Evolutionary conservation across 192 early-diverging fungal species (phyloP), one percentile per base, ranked within the genome.

Genomic region (Diversispora eburnea): DNA sequence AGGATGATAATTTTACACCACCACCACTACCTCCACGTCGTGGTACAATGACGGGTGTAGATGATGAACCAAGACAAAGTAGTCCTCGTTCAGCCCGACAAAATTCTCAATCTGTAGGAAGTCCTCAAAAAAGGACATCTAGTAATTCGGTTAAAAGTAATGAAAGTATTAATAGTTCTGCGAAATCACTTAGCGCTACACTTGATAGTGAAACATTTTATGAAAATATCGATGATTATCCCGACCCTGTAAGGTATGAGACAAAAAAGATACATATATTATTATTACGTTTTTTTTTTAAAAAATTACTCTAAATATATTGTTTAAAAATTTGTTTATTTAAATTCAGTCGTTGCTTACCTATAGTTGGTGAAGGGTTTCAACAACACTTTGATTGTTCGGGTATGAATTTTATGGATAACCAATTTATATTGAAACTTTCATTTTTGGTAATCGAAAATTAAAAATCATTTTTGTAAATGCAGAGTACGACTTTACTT

Each of bases 401-500:
- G 4, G 51, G 51, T 54, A 54, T 54, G 9, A 10, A 54, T 54
- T 54, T 54, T 54, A 8, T 4, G 3, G 51, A 17, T 25, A 7
- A 63, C 19, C 17, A 46, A 45, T 15, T n/a, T 19, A 13, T 12
- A 41, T 13, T 12, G 12, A 39, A 13, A 39, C 1, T 20, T 42
- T 58, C 48, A 1, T 71, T 71, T 71, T 71, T 19, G 5, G 33
- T n/a, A 41, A 45, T 17, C 3, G 10, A 22, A 41, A 43, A 15
- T 13, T 17, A 67, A 25, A 25, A 33, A 55, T 3, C 6, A 68
- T 17, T 43, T 13, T 59, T 20, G n/a, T 59, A 15, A 3, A n/a
- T 55, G 17, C 41, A 71, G 72, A 54, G 42, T 20, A 47, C 20
- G 80, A 81, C 63, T 81, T 85, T 74, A 60, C 76, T 5, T 75